These are phyloP conservation scores for Pelargonium fulgidum DNA, from an alignment of 441 rosid species.

Conservation along the genomic window DNA sequence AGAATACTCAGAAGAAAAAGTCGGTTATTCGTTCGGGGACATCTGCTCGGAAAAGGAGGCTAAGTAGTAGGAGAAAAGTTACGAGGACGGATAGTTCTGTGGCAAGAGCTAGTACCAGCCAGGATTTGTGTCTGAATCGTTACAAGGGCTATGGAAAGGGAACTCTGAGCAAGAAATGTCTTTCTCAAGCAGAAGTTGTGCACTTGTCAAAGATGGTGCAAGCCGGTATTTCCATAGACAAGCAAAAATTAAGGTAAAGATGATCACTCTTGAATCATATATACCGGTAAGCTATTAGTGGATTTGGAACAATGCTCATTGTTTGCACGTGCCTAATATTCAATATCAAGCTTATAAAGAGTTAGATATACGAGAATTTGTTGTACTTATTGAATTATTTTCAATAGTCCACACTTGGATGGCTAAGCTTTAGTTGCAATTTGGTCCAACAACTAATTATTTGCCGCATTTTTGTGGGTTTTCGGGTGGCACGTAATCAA, in stretches of 20 bases:
- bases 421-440: no score
- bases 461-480: no score
- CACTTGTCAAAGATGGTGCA: conserved; percentile 63
- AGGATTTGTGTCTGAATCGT: conserved; percentile 34
- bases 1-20: conserved; percentile 36
- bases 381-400: no score
- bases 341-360: no score
- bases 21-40: conserved; percentile 65
- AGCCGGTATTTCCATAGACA: conserved; percentile 70
- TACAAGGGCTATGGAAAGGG: conserved; percentile 81
- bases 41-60: conserved; percentile 77
- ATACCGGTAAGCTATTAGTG: background rate
- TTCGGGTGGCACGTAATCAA: no score
- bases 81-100: conserved; percentile 28
- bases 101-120: conserved; percentile 26
- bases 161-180: conserved; percentile 55
- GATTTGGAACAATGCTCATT: background rate
- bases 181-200: conserved; percentile 74
- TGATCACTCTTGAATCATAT: background rate
- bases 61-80: conserved; percentile 42
- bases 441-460: no score
- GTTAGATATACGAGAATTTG: no score
- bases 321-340: background rate
- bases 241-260: conserved; percentile 63
- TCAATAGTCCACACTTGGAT: no score